Evolutionary conservation across 2,329 filamentous ascomycete genomes (phyloP).

Genomic region (Microdochium paspali): DNA sequence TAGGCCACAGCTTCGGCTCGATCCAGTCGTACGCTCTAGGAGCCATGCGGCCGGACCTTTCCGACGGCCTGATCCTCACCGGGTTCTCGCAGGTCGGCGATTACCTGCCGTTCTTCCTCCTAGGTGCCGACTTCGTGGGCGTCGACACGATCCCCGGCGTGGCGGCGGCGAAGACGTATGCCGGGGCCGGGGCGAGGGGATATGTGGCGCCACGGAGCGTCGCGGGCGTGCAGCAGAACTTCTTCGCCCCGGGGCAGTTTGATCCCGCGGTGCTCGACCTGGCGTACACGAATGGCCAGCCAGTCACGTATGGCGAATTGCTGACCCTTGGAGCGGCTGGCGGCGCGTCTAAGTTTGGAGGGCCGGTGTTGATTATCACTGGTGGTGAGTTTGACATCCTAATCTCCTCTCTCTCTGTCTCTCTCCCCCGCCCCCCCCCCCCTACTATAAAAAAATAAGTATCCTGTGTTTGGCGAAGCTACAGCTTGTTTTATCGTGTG

Average conservation of each 20-base stretch:
- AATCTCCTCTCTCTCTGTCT: not conserved
- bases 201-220: slow-evolving; percentile 40
- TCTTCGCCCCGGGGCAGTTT: slow-evolving; percentile 43
- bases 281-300: slow-evolving; percentile 39
- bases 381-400: slow-evolving; percentile 27
- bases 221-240: slow-evolving; percentile 40
- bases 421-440: too few species aligned
- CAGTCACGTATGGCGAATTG: slow-evolving; percentile 48
- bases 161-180: slow-evolving; percentile 23
- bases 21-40: slow-evolving; percentile 46
- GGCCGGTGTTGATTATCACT: slow-evolving; percentile 50
- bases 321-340: slow-evolving; percentile 39
- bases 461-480: too few species aligned
- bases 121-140: slow-evolving; percentile 36
- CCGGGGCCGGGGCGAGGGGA: slow-evolving; percentile 28
- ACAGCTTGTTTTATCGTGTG: not conserved
- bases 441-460: too few species aligned
- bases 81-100: slow-evolving; percentile 42
- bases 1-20: slow-evolving; percentile 57
- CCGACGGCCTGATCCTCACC: slow-evolving; percentile 50
- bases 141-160: slow-evolving; percentile 23
- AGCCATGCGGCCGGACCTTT: slow-evolving; percentile 38
- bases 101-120: slow-evolving; percentile 32
- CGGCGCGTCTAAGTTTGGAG: slow-evolving; percentile 29
- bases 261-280: slow-evolving; percentile 40